These are phyloP conservation scores for Colletotrichum lindemuthianum DNA, from an alignment of 2,329 filamentous ascomycete genomes.

Conservation along the genomic window DNA sequence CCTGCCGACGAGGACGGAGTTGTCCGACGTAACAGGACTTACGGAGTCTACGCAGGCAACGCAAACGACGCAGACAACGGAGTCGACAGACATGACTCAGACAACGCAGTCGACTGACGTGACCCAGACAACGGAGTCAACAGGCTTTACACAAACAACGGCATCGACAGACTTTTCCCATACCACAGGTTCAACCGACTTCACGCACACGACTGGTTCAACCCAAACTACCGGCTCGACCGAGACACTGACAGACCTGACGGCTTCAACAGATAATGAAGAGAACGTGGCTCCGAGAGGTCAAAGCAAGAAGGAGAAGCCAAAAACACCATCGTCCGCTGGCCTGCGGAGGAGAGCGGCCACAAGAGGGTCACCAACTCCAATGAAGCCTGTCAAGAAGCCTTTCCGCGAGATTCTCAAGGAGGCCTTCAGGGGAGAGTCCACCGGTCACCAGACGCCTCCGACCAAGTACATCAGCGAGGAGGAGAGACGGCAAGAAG, in stretches of 20 bases:
- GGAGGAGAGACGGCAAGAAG: constrained; percentile 48
- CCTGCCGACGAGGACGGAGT: constrained; percentile 41
- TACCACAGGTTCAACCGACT: constrained; percentile 26
- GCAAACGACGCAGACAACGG: constrained; percentile 27
- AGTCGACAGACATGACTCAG: constrained; percentile 27
- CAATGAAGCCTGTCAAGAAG: constrained; percentile 59
- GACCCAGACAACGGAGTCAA: constrained; percentile 37
- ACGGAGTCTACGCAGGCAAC: constrained; percentile 25
- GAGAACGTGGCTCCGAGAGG: constrained; percentile 22
- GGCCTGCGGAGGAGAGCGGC: constrained; percentile 67
- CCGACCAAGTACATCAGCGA: constrained; percentile 60
- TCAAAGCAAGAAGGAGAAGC: constrained; percentile 36
- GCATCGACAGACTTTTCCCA: constrained; percentile 19
- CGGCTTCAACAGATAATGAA: constrained; percentile 31
- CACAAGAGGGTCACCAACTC: constrained; percentile 60
- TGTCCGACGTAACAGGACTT: constrained; percentile 26
- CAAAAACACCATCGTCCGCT: constrained; percentile 46
- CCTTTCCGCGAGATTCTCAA: constrained; percentile 68
- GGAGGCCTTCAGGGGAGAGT: constrained; percentile 72
- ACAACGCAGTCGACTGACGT: constrained; percentile 32
- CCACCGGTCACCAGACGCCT: constrained; percentile 56
- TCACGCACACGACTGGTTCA: constrained; percentile 21
- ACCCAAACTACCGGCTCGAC: constrained; percentile 33
- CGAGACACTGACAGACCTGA: constrained; percentile 21
- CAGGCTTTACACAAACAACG: constrained; percentile 20